These are phyloP conservation scores for Saccharomyces pastorianus DNA, from an alignment of 1,139 yeast genomes.

Conservation along the genomic window DNA sequence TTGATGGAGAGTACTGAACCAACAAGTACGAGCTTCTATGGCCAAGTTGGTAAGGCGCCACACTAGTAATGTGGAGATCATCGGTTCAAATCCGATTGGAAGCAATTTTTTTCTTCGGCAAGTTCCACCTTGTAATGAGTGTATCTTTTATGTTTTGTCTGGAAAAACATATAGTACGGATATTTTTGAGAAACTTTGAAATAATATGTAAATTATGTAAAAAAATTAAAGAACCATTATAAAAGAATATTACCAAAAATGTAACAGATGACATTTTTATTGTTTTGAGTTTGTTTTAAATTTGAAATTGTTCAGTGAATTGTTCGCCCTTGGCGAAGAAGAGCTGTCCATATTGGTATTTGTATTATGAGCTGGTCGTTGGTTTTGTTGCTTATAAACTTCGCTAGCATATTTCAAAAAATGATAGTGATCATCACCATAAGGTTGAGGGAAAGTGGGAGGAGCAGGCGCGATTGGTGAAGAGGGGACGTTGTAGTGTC, in stretches of 20 bases:
- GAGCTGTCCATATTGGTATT: neutral
- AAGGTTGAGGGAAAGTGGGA: neutral
- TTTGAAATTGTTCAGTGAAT: neutral
- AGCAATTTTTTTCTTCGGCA: neutral
- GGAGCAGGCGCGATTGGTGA: neutral
- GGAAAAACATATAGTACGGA: no score
- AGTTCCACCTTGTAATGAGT: no score
- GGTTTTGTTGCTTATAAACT: neutral
- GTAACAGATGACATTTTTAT: neutral
- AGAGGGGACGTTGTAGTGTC: neutral
- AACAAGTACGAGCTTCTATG: conserved; percentile 39
- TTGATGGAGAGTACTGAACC: no score
- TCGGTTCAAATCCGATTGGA: conserved; percentile 3
- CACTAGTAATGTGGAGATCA: conserved; percentile 88
- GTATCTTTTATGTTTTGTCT: neutral
- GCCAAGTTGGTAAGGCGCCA: conserved; percentile 91
- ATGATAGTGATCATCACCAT: neutral
- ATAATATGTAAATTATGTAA: neutral
- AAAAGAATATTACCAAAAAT: neutral
- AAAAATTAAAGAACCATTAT: conserved; percentile 26
- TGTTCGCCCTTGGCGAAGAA: neutral
- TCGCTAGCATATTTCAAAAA: neutral
- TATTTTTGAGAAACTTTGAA: neutral
- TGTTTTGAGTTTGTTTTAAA: neutral
- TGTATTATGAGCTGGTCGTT: neutral